These are phyloP conservation scores for Starmerella cellae DNA, from an alignment of 805 yeast species.

Conservation along the genomic window DNA sequence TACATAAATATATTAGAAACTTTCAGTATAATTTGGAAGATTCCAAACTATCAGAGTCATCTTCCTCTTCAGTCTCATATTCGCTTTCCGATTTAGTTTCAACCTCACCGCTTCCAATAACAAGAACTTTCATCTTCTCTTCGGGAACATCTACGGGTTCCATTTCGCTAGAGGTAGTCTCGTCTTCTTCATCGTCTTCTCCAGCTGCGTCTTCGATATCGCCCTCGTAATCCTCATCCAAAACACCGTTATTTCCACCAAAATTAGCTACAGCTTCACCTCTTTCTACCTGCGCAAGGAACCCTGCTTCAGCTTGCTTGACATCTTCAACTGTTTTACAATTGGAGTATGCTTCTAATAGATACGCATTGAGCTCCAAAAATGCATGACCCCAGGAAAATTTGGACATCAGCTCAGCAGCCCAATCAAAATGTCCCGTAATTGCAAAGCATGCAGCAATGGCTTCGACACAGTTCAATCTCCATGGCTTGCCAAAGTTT, in stretches of 20 bases:
- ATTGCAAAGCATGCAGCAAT: constrained; percentile 94
- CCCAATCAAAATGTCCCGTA: constrained; percentile 85
- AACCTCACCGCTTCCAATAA: constrained; percentile 20
- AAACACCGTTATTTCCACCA: constrained; percentile 38
- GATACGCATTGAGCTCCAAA: constrained; percentile 64
- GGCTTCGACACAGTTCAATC: constrained; percentile 91
- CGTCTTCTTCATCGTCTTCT: constrained; percentile 24
- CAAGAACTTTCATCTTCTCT: constrained; percentile 14
- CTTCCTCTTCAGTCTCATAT: constrained; percentile 7
- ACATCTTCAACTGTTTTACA: constrained; percentile 77
- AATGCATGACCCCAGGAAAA: constrained; percentile 94
- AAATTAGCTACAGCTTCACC: constrained; percentile 20
- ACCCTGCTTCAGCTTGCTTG: constrained; percentile 54
- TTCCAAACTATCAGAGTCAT: constrained; percentile 8
- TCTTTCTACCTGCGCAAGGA: constrained; percentile 36
- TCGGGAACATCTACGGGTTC: constrained; percentile 20
- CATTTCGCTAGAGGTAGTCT: constrained; percentile 23
- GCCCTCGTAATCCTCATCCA: constrained; percentile 21
- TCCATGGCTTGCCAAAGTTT: constrained; percentile 93
- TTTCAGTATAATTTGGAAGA: background rate
- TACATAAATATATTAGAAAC: background rate
- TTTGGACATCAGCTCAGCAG: constrained; percentile 55
- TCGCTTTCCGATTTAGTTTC: constrained; percentile 12
- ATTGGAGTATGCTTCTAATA: constrained; percentile 55
- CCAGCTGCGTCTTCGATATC: constrained; percentile 30